Percentiles rank a stretch among this genome's conserved stretches.
Evolutionary conservation across 2,329 filamentous ascomycete species (phyloP).

Genomic region (Ophiostoma angusticollis): DNA sequence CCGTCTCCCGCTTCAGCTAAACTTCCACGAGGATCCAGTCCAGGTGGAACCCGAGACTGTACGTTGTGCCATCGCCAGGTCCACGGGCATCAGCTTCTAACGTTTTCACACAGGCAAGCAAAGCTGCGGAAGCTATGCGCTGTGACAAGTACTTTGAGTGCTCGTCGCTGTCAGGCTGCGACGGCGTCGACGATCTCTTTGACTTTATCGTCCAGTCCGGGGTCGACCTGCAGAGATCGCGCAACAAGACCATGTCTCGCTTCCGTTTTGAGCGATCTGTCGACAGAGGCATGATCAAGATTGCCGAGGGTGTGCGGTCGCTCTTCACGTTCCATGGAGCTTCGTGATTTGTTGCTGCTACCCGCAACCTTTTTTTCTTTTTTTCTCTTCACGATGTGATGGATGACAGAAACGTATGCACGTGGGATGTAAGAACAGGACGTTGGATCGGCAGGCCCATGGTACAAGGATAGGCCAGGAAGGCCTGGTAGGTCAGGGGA

Average conservation of each 20-base stretch:
- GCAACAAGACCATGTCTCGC: slow-evolving; percentile 11
- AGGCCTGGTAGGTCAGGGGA: too few relatives aligned
- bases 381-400: background rate
- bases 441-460: background rate
- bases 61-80: background rate
- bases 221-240: slow-evolving; percentile 8
- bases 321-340: slow-evolving; percentile 9
- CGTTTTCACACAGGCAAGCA: slow-evolving; percentile 1
- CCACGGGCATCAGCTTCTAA: background rate
- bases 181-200: slow-evolving; percentile 13
- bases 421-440: background rate
- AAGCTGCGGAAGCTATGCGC: slow-evolving; percentile 4
- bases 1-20: slow-evolving; percentile 12
- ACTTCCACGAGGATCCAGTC: slow-evolving; percentile 11
- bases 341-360: background rate
- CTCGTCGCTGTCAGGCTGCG: slow-evolving; percentile 12
- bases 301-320: slow-evolving; percentile 11
- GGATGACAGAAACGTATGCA: background rate
- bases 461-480: background rate
- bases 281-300: slow-evolving; percentile 13
- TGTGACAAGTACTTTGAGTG: slow-evolving; percentile 15
- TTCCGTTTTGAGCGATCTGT: slow-evolving; percentile 11
- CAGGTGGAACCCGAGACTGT: slow-evolving; percentile 10
- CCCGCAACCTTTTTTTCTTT: background rate
- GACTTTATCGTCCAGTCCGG: slow-evolving; percentile 11